These are phyloP conservation scores for Candida broadrunensis DNA, from an alignment of 805 yeast species.

Conservation along the genomic window DNA sequence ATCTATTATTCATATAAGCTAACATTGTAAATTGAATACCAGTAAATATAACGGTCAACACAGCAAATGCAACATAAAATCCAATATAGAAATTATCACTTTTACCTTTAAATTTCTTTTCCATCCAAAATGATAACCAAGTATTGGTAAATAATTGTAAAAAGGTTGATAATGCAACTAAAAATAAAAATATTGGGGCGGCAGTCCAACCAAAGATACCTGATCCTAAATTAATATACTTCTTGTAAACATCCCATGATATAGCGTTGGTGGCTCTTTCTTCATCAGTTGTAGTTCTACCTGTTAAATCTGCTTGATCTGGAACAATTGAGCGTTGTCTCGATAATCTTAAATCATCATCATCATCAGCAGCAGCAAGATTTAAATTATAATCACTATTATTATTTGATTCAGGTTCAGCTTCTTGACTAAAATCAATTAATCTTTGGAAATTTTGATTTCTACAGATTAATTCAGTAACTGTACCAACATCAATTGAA, in stretches of 20 bases:
- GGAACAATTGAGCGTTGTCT: background rate
- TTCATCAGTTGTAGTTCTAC: conserved; percentile 34
- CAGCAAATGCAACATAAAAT: conserved; percentile 32
- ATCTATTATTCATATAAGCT: conserved; percentile 39
- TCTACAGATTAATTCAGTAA: conserved; percentile 24
- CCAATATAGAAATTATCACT: conserved; percentile 33
- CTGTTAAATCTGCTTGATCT: conserved; percentile 12
- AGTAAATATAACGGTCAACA: conserved; percentile 37
- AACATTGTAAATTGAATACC: conserved; percentile 38
- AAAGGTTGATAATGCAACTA: conserved; percentile 35
- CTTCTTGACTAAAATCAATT: conserved; percentile 43
- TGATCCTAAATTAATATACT: conserved; percentile 33
- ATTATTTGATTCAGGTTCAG: conserved; percentile 24
- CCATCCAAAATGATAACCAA: conserved; percentile 45
- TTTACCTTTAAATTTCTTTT: conserved; percentile 23
- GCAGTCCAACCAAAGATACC: conserved; percentile 35
- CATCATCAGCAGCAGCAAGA: conserved; percentile 1
- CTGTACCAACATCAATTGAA: conserved; percentile 35
- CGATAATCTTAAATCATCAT: background rate
- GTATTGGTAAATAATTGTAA: conserved; percentile 42
- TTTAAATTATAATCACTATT: conserved; percentile 1
- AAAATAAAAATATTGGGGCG: conserved; percentile 29
- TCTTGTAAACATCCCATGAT: conserved; percentile 36
- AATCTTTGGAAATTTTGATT: conserved; percentile 50
- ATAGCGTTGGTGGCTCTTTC: conserved; percentile 37